A percentile compares a stretch with the other conserved stretches of the same genome.
phyloP scores from a whole-genome alignment of 2,329 filamentous ascomycete genomes.

The Rhinocladiella mackenziei region DNA sequence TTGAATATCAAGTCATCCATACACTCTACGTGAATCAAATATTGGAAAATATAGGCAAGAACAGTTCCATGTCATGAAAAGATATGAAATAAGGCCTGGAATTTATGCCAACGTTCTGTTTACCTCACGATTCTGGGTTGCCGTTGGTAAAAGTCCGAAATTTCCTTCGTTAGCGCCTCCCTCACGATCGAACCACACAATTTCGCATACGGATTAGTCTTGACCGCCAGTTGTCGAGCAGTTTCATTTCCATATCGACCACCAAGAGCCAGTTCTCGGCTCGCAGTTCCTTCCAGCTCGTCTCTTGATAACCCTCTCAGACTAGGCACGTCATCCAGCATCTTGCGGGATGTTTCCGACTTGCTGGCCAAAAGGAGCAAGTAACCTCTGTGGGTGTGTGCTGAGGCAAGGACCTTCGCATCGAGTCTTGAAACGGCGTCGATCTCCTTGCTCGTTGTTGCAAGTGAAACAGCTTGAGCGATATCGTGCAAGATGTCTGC shows the following conservation, averaged over 20 bases:
- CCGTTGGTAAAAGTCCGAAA: slow-evolving; percentile 33
- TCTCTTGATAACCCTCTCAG: slow-evolving; percentile 33
- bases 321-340: slow-evolving; percentile 27
- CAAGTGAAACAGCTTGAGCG: slow-evolving; percentile 44
- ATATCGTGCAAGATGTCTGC: slow-evolving; percentile 36
- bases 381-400: slow-evolving; percentile 53
- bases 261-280: slow-evolving; percentile 52
- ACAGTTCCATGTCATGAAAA: too few relatives aligned
- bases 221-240: slow-evolving; percentile 55
- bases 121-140: slow-evolving; percentile 2
- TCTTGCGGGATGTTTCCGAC: slow-evolving; percentile 20
- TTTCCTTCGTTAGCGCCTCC: slow-evolving; percentile 56
- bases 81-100: too few relatives aligned
- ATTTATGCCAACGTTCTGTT: too few relatives aligned
- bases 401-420: slow-evolving; percentile 50
- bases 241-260: slow-evolving; percentile 55
- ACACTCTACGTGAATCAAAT: too few relatives aligned
- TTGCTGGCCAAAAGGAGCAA: slow-evolving; percentile 40
- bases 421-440: slow-evolving; percentile 46
- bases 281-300: slow-evolving; percentile 53
- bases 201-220: slow-evolving; percentile 61
- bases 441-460: slow-evolving; percentile 39
- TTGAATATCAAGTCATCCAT: too few relatives aligned
- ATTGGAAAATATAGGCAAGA: too few relatives aligned
- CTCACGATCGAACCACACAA: slow-evolving; percentile 60